Percentiles rank a stretch among this genome's conserved stretches.
Evolutionary conservation across 331 rosid genomes (phyloP).

Genomic region (Acacia pycnantha): DNA sequence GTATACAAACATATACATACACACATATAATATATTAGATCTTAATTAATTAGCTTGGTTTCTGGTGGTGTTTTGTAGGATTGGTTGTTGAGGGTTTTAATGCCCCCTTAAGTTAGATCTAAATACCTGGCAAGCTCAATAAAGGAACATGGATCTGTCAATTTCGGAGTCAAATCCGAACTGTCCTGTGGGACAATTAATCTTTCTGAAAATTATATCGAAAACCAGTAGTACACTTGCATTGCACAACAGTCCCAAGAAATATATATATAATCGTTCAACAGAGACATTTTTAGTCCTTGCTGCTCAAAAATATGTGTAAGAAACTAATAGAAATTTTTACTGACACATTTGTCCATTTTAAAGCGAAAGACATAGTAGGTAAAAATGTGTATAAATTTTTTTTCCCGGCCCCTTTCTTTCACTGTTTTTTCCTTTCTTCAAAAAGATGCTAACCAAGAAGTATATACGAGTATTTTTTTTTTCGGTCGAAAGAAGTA

Average conservation of each 20-base stretch:
- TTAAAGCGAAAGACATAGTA: neutral
- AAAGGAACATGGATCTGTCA: neutral
- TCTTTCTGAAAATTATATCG: neutral
- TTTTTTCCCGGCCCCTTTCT: neutral
- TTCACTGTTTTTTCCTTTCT: neutral
- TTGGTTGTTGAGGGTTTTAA: slow-evolving; percentile 42
- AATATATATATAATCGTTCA: neutral
- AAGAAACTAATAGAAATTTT: neutral
- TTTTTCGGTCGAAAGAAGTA: too few relatives aligned
- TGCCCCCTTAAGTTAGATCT: neutral
- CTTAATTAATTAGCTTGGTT: slow-evolving; percentile 12
- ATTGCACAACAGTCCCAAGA: neutral
- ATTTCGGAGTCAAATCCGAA: neutral
- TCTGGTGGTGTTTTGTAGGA: slow-evolving; percentile 21
- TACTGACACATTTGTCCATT: neutral
- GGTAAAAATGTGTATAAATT: neutral
- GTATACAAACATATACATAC: neutral
- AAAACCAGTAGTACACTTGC: neutral
- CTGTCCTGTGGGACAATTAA: neutral
- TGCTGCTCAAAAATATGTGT: neutral
- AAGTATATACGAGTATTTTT: neutral
- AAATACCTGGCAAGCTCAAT: slow-evolving; percentile 6
- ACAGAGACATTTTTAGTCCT: neutral
- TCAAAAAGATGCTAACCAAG: neutral
- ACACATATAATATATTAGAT: neutral